Percentiles rank a stretch among this genome's conserved stretches.
These are phyloP conservation scores for Betula pendula DNA, from an alignment of 306 rosid genomes.

Conservation along the genomic window DNA sequence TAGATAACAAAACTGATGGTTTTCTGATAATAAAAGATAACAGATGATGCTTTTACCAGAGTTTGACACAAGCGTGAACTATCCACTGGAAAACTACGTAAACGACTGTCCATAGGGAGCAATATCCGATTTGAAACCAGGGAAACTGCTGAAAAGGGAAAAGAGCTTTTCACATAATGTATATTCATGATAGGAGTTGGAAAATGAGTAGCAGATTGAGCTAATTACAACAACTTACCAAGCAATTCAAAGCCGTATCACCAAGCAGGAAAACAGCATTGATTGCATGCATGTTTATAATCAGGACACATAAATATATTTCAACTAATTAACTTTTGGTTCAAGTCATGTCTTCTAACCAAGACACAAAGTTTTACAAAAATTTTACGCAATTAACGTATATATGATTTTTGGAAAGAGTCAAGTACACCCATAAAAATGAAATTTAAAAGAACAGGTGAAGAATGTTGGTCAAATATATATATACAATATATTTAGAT, in stretches of 20 bases:
- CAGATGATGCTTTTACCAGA: conserved; percentile 55
- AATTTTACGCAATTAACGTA: too few species aligned
- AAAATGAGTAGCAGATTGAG: conserved; percentile 9
- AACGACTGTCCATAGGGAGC: conserved; percentile 79
- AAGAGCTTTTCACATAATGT: conserved; percentile 22
- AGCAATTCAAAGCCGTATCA: conserved; percentile 76
- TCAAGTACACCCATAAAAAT: too few species aligned
- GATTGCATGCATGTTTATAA: conserved; percentile 74
- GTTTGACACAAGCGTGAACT: conserved; percentile 68
- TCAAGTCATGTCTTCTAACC: too few species aligned
- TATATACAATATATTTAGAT: too few species aligned
- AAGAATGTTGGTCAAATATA: too few species aligned
- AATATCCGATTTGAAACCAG: conserved; percentile 95
- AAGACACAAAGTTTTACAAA: too few species aligned
- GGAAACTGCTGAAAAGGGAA: conserved; percentile 68
- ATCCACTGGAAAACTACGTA: conserved; percentile 88
- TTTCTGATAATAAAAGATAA: not conserved
- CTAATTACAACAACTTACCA: conserved; percentile 53
- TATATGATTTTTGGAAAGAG: too few species aligned
- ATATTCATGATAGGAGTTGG: conserved; percentile 4
- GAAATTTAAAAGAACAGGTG: too few species aligned
- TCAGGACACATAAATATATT: too few species aligned
- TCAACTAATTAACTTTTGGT: too few species aligned
- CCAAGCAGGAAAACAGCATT: conserved; percentile 90
- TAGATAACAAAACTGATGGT: conserved; percentile 13